Base-by-base conservation (phyloP, 768 basidiomycete genomes). In the Podaxis mareebaensis region DNA sequence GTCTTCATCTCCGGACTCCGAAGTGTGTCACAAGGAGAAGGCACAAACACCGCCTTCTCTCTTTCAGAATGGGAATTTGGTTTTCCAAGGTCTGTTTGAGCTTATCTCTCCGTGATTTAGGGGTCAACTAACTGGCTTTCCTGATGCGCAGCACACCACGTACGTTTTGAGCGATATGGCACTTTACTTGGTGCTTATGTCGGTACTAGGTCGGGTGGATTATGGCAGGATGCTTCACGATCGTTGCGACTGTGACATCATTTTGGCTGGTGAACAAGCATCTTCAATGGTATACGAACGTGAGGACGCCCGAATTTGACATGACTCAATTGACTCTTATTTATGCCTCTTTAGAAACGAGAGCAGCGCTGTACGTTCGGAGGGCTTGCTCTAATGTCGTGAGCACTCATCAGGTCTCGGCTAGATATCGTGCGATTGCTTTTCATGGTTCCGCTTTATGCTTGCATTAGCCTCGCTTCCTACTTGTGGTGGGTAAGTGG, bases 381-480 rank as follows among this genome's bases (percentile, higher is more conserved):
- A 15, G 12, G 39, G 8, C 5, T 30, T 40, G 26, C 20, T 11
- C 28, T 15, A 11, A 30, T 10, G 26, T 28, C 36, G 46, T 59
- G 17, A 22, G 24, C 40, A 1, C 36, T 44, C 63, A 26, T 58
- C n/a, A 42, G 39, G 24, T 42, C 53, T 63, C 20, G 40, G 24
- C 2, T 61, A 90, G 87, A 90, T 70, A 89, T 91, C 67, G 82
- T 91, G 53, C 86, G 91, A 8, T 75, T 92, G 20, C 79, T 93
- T 24, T 85, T 92, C 74, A 87, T 93, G 86, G 89, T 91, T 2
- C 89, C 90, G 2, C 79, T 91, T 36, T 93, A 93, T 70, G 85
- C 88, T 8, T 69, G 82, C 42, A 84, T 89, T 72, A 88, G 85
- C 68, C 81, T 88, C 61, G 80, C 84, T 1, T 89, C 89, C 4